Evolutionary conservation across 768 basidiomycete species (phyloP), one percentile per base, ranked within the genome.

Genomic region (Cyclocybe cylindracea): DNA sequence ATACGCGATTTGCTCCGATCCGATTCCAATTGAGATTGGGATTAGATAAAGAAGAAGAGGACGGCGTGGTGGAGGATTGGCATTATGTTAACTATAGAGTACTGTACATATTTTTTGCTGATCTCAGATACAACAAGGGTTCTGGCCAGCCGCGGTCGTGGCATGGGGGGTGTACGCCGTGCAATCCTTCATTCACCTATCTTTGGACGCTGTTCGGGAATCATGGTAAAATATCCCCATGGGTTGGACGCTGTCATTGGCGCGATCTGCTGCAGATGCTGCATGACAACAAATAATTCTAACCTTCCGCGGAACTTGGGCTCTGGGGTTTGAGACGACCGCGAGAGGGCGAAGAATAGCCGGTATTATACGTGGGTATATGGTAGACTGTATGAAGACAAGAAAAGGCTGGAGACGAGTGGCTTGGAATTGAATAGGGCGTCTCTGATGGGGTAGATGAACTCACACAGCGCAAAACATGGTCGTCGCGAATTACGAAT

Each of bases 151-250:
- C 24, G 24, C 24, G 24, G 24, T 5, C 24, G 24, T 24, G 24
- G 24, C 24, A 24, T 24, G 3, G 24, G 11, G 16, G 11, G 46
- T 18, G 29, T 43, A 41, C 62, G 58, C 56, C 49, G 61, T 60
- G 61, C 57, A 56, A 39, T 45, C 51, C 56, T 43, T 60, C 54
- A 55, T 61, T 52, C 54, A 42, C 46, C 59, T 58, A 63, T 65
- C 48, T 61, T 58, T 56, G 57, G 53, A 55, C 52, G 56, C 60
- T 66, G 61, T 65, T 69, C 66, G 68, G 67, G 50, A 56, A 44
- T 42, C 50, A 55, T 50, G 42, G 44, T 46, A 54, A 44, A 35
- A 35, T 50, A 53, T 46, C 56, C 43, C 52, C 55, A 50, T 53
- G 11, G 37, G 51, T 44, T 39, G 46, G 31, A 46, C 24, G 38